Evolutionary conservation across 345 rosid species (phyloP), one percentile per base, ranked within the genome.

Genomic region (Arabis hirsuta): DNA sequence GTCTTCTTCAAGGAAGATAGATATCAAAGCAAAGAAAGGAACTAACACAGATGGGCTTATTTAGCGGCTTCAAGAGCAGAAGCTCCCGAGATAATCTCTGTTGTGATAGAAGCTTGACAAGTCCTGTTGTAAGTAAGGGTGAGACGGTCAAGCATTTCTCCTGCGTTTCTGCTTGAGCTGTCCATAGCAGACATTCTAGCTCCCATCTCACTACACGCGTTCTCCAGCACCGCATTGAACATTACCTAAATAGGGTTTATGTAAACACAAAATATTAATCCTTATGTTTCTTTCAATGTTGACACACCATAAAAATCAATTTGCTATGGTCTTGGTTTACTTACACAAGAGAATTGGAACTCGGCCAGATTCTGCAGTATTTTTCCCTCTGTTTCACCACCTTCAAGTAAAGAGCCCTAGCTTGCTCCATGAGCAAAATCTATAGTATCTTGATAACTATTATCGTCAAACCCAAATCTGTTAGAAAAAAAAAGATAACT

Each of bases 341-440:
- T 90, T 83, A 95, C 99, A 79, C 97, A 91, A 76, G 99, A 95
- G 72, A 95, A 91, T 78, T 95, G 99, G 82, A 95, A 95, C 84
- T 95, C 99, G 0, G 96, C 52, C 43, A 95, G 87, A 73, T 95
- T 95, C 81, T 95, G 99, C 70, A 95, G 90, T 58, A 90, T 85
- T 74, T 88, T 96, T 48, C 91, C 86, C 85, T 90, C 91, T 57
- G 96, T 91, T 67, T 91, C 97, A 70, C 91, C 88, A 24, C 99
- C 99, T 92, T 95, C 99, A 59, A 95, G n/a, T n/a, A n/a, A n/a
- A n/a, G n/a, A n/a, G n/a, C n/a, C n/a, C n/a, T n/a, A n/a, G n/a
- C n/a, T n/a, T n/a, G n/a, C n/a, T n/a, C n/a, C n/a, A n/a, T n/a
- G n/a, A n/a, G n/a, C n/a, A n/a, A n/a, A n/a, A n/a, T n/a, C n/a